These are phyloP conservation scores for Acacia concinna DNA, from an alignment of 331 rosid species.

Conservation along the genomic window DNA sequence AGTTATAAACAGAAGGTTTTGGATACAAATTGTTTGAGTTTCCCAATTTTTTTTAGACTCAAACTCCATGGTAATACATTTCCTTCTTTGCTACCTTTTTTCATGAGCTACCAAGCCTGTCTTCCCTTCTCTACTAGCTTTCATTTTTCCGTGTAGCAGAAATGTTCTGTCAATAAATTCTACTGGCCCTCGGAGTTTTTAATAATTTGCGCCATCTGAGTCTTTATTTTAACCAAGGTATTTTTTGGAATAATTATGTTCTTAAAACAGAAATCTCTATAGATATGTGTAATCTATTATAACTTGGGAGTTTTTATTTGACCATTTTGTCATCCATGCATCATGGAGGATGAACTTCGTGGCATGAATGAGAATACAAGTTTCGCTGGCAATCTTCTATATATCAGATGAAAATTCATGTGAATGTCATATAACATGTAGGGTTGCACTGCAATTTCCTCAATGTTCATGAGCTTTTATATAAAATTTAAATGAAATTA, in stretches of 20 bases:
- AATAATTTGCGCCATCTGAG: not conserved
- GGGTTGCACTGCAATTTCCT: not conserved
- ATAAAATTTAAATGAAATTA: not conserved
- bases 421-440: not conserved
- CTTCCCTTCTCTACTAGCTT: not conserved
- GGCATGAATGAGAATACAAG: not conserved
- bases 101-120: not conserved
- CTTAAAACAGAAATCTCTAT: not conserved
- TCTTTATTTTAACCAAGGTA: not conserved
- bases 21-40: constrained; percentile 39
- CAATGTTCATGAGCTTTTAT: not conserved
- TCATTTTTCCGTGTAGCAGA: not conserved
- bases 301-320: not conserved
- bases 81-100: not conserved
- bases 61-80: not conserved
- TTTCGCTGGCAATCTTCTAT: not conserved
- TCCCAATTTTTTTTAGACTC: constrained; percentile 22
- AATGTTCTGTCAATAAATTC: not conserved
- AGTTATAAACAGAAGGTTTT: constrained; percentile 37
- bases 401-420: not conserved
- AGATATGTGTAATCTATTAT: not conserved
- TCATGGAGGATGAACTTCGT: not conserved
- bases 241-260: not conserved
- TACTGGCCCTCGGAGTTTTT: not conserved
- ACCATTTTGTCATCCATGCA: not conserved